Percentiles rank a stretch among this genome's conserved stretches.
Conservation (phyloP, 805 yeast species). For the Metschnikowia arizonensis region DNA sequence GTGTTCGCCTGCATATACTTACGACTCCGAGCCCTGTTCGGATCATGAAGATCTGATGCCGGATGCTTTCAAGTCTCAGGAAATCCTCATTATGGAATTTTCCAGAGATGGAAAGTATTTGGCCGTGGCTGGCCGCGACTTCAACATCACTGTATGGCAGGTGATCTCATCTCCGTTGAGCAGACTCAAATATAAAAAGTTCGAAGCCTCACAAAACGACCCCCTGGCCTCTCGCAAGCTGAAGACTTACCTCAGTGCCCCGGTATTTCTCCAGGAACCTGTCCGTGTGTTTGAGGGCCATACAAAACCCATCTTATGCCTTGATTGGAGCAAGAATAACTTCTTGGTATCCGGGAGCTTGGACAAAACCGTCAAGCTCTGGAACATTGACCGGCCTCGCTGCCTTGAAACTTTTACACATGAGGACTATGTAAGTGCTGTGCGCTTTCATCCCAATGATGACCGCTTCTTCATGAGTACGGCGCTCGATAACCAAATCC, state of each 20-base stretch:
- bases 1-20: constrained; percentile 1
- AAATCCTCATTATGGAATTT: constrained; percentile 73
- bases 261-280: constrained; percentile 73
- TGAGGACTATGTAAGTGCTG: constrained; percentile 78
- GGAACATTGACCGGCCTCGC: constrained; percentile 72
- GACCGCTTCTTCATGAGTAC: constrained; percentile 85
- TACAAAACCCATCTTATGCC: constrained; percentile 59
- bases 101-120: constrained; percentile 75
- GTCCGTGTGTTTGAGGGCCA: constrained; percentile 61
- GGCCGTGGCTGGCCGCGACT: constrained; percentile 81
- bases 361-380: constrained; percentile 77
- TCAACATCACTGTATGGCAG: constrained; percentile 68
- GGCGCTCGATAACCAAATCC: constrained; percentile 66
- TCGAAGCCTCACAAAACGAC: constrained; percentile 18
- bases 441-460: constrained; percentile 77
- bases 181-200: constrained; percentile 43
- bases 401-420: constrained; percentile 65
- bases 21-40: constrained; percentile 23
- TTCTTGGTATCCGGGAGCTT: constrained; percentile 76
- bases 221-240: constrained; percentile 11
- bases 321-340: constrained; percentile 87
- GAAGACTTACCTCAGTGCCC: constrained; percentile 48
- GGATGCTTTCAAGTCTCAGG: constrained; percentile 24
- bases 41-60: constrained; percentile 9
- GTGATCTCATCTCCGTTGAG: constrained; percentile 72